A percentile compares a stretch with the other conserved stretches of the same genome.
Evolutionary conservation across 352 stramenopile species (phyloP).

Genomic region (Thalassiosira hispida): DNA sequence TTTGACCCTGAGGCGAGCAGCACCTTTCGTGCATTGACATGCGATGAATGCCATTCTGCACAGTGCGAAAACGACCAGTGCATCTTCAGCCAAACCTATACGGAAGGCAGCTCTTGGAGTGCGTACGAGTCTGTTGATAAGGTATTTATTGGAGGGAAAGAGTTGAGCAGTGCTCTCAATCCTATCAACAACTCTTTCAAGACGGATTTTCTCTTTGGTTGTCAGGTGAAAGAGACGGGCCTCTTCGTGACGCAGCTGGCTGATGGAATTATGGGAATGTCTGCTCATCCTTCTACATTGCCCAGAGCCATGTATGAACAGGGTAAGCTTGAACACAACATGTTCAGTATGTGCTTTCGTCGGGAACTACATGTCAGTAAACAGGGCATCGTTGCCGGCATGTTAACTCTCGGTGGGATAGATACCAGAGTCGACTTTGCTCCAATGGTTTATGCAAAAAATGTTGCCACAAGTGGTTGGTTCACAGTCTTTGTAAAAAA

Average conservation of each 20-base stretch:
- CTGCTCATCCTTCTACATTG: constrained; percentile 77
- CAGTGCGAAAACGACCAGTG: constrained; percentile 79
- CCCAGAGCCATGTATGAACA: constrained; percentile 91
- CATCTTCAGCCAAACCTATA: constrained; percentile 91
- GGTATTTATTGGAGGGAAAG: constrained; percentile 68
- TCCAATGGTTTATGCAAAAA: constrained; percentile 81
- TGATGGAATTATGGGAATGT: constrained; percentile 96
- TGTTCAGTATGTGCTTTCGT: constrained; percentile 95
- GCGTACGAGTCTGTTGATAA: constrained; percentile 89
- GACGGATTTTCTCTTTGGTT: constrained; percentile 86
- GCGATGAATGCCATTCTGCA: constrained; percentile 52
- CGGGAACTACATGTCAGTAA: constrained; percentile 63
- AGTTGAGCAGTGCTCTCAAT: too few species aligned
- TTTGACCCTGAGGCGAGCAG: constrained; percentile 62
- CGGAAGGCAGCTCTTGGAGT: constrained; percentile 90
- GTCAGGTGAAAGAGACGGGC: constrained; percentile 86
- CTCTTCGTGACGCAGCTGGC: constrained; percentile 80
- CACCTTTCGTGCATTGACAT: constrained; percentile 64
- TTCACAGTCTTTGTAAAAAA: constrained; percentile 85
- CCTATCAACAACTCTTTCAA: constrained; percentile 19
- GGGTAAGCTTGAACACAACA: constrained; percentile 88
- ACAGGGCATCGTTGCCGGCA: constrained; percentile 83
- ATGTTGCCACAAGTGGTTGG: constrained; percentile 72
- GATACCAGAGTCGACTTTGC: constrained; percentile 70
- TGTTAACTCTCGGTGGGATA: constrained; percentile 89